These are phyloP conservation scores for Alternaria viburni DNA, from an alignment of 2,329 filamentous ascomycete genomes.

Conservation along the genomic window DNA sequence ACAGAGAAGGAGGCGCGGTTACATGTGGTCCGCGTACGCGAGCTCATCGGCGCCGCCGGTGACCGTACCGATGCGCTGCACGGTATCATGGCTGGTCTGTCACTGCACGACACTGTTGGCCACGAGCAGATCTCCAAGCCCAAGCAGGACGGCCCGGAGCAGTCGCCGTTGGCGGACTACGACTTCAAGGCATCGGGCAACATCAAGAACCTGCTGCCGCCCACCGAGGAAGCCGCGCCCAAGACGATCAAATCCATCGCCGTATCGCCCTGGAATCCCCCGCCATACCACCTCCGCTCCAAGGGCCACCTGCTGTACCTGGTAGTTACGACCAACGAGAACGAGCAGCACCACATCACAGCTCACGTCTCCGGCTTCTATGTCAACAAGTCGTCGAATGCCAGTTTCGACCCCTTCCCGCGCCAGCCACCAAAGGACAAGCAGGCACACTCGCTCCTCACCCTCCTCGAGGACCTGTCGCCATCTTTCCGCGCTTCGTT, in stretches of 20 bases:
- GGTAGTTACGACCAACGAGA: slow-evolving; percentile 86
- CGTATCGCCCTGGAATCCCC: slow-evolving; percentile 94
- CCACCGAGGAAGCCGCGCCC: slow-evolving; percentile 69
- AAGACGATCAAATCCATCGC: slow-evolving; percentile 91
- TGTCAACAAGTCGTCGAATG: slow-evolving; percentile 94
- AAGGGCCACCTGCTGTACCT: slow-evolving; percentile 94
- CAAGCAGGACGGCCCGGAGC: slow-evolving; percentile 40
- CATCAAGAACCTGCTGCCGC: slow-evolving; percentile 74
- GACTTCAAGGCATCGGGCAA: slow-evolving; percentile 74
- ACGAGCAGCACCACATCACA: slow-evolving; percentile 93
- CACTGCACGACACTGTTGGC: slow-evolving; percentile 82
- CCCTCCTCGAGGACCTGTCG: slow-evolving; percentile 78
- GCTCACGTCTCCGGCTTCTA: slow-evolving; percentile 94
- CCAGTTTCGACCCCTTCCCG: slow-evolving; percentile 91
- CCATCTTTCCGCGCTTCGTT: slow-evolving; percentile 82
- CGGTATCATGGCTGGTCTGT: slow-evolving; percentile 82
- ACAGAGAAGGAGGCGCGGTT: slow-evolving; percentile 98
- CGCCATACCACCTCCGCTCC: slow-evolving; percentile 87
- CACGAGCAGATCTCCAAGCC: slow-evolving; percentile 43
- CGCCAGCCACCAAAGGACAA: slow-evolving; percentile 77
- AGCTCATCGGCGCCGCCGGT: slow-evolving; percentile 90
- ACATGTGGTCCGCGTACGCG: slow-evolving; percentile 87
- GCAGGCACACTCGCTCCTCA: slow-evolving; percentile 84
- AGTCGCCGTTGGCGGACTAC: slow-evolving; percentile 67
- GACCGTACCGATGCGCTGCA: slow-evolving; percentile 86